Evolutionary conservation across 2,329 filamentous ascomycete species (phyloP), one percentile per base, ranked within the genome.

Genomic region (Fusarium floridanum): DNA sequence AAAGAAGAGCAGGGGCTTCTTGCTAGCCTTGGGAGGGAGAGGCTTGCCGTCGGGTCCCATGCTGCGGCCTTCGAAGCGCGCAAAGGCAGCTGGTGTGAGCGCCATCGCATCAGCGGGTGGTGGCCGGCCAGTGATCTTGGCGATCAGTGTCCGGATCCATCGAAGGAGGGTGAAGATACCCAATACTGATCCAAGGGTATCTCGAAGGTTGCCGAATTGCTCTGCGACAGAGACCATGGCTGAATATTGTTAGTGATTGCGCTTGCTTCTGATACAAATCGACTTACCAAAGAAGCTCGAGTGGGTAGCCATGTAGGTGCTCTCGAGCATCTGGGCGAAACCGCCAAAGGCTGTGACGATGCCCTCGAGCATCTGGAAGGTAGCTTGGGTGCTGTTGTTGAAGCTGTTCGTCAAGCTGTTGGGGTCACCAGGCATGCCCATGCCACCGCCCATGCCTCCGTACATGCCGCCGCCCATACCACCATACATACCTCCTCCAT

Each of bases 281-380:
- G 17, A 76, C 93, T 79, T 89, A 98, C 95, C 95, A 80, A 98
- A 99, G 84, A 99, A 99, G 64, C 95, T 98, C 7, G 95, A 98
- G 84, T 99, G 97, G 0, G 97, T 99, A 34, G 97, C 97, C 97
- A 99, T 99, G 80, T 98, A 99, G 12, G 97, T 98, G 86, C 97
- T 98, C 85, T 99, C 97, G 32, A 99, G 89, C 97, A 99, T 99
- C 86, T 99, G 97, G 14, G 97, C 95, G 81, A 99, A 98, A 0
- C 97, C 97, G 22, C 95, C 95, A 86, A 99, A 99, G 3, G 97
- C 95, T 27, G 95, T 94, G 16, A 99, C 97, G 67, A 99, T 94
- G 77, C 95, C 97, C 85, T 99, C 97, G 61, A 99, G 95, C 89
- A 99, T 95, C 87, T 98, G 97, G 81, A 99, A 99, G 0, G 97